Evolutionary conservation across 2,329 filamentous ascomycete species (phyloP), one percentile per base, ranked within the genome.

Genomic region (Aspergillus novoparasiticus): DNA sequence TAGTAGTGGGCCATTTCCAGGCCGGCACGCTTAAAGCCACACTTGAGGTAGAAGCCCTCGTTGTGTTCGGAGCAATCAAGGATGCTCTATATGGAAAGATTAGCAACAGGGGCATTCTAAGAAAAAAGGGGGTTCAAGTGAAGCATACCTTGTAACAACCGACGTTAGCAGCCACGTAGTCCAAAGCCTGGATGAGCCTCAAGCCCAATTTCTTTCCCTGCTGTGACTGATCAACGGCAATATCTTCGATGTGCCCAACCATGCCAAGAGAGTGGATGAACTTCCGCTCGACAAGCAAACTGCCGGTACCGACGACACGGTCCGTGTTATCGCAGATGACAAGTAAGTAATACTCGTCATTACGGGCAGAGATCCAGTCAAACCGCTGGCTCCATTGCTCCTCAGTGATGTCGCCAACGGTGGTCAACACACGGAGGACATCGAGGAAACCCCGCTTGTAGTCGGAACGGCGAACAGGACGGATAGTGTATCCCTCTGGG

Each of bases 1-100:
- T 96, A 95, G 81, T 97, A 97, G 83, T 97, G 93, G 50, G 94
- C 93, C 95, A 99, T 98, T 81, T 99, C 92, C 61, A 97, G 82
- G 19, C 95, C 95, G 32, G 93, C 94, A 66, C 93, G 85, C 80
- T 93, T 90, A 80, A 96, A 98, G 63, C 94, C 94, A 80, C 95
- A 98, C 85, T 98, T 98, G 79, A 97, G 86, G 79, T 99, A 99
- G 83, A 99, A 98, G 26, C 94, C 94, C 79, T 97, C 93, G 78
- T 98, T 99, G 71, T 90, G 88, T 80, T 97, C 94, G 69, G 91
- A 96, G 83, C 95, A 99, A 80, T 98, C 94, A 68, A 98, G 86
- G 71, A 99, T 98, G 68, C 89, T 93, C 90, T 95, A 64, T 12
- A 57, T 43, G 23, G 41, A 56, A n/a, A 67, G 14, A 64, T 71